Conservation (phyloP, 805 yeast genomes). For the Pichia deserticola region DNA sequence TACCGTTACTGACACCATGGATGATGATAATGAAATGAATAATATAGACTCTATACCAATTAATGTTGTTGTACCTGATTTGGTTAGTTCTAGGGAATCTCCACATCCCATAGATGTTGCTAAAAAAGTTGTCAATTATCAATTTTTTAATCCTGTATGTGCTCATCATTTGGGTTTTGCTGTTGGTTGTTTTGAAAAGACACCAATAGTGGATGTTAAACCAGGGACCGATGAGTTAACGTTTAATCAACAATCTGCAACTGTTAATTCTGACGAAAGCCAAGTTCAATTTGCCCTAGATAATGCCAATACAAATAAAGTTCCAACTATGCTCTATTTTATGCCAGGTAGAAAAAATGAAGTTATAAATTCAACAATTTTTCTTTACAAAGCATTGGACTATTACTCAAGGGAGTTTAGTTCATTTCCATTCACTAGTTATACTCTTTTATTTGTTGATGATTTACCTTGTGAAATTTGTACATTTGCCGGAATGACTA, state of each 20-base stretch:
- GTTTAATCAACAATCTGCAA: slow-evolving; percentile 17
- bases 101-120: slow-evolving; percentile 71
- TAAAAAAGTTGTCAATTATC: slow-evolving; percentile 69
- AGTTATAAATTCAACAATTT: slow-evolving; percentile 66
- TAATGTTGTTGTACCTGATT: slow-evolving; percentile 64
- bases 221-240: slow-evolving; percentile 22
- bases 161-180: slow-evolving; percentile 97
- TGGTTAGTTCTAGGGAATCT: slow-evolving; percentile 54
- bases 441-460: slow-evolving; percentile 66
- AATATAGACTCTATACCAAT: slow-evolving; percentile 42
- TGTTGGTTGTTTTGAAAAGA: slow-evolving; percentile 74
- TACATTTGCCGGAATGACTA: slow-evolving; percentile 69
- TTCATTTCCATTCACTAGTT: slow-evolving; percentile 84
- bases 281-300: slow-evolving; percentile 8
- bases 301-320: slow-evolving; percentile 25
- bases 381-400: slow-evolving; percentile 72
- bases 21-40: slow-evolving; percentile 37
- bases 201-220: slow-evolving; percentile 43
- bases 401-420: slow-evolving; percentile 84
- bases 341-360: slow-evolving; percentile 50
- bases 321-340: slow-evolving; percentile 56
- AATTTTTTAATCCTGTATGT: slow-evolving; percentile 78
- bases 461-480: slow-evolving; percentile 41
- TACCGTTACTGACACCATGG: slow-evolving; percentile 19
- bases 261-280: slow-evolving; percentile 26